Evolutionary conservation across 1,284 basidiomycete genomes (phyloP).

Genomic region (Cryptococcus hybrid): DNA sequence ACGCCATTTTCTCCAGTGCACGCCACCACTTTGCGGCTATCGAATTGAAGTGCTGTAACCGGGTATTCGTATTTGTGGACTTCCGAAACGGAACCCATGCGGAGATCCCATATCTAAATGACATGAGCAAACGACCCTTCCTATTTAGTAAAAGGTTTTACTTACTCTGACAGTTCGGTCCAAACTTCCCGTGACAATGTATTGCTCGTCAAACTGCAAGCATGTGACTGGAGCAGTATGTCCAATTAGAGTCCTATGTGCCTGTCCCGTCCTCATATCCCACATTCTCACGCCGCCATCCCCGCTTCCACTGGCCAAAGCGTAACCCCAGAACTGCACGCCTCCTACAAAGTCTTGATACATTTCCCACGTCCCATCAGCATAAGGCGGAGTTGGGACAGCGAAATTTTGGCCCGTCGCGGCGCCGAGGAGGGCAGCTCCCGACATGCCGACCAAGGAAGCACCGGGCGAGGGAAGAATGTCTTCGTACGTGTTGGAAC

Average conservation of each 20-base stretch:
- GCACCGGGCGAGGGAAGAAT: conserved; percentile 41
- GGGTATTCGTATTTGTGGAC: conserved; percentile 88
- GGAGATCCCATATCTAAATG: conserved; percentile 88
- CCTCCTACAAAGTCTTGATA: conserved; percentile 98
- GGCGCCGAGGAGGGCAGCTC: conserved; percentile 49
- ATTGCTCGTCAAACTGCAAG: conserved; percentile 94
- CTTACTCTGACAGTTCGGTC: conserved; percentile 89
- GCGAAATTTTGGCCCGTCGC: conserved; percentile 65
- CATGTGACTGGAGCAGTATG: conserved; percentile 93
- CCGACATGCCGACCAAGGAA: conserved; percentile 34
- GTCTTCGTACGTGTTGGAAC: conserved; percentile 53
- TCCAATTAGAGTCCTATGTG: conserved; percentile 87
- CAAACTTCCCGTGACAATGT: conserved; percentile 86
- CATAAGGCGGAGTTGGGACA: conserved; percentile 78
- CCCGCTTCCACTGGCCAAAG: conserved; percentile 91
- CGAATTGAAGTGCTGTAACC: conserved; percentile 91
- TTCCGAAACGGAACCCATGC: conserved; percentile 83
- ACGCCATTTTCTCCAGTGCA: conserved; percentile 92
- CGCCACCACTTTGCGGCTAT: conserved; percentile 88
- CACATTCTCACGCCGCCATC: conserved; percentile 98
- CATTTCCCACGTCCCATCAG: conserved; percentile 88
- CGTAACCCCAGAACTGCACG: conserved; percentile 98
- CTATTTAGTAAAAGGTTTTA: conserved; percentile 13
- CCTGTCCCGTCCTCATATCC: conserved; percentile 99
- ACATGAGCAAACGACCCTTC: conserved; percentile 3